Base-by-base conservation (phyloP, 768 basidiomycete genomes). In the Tylopilus balloui region DNA sequence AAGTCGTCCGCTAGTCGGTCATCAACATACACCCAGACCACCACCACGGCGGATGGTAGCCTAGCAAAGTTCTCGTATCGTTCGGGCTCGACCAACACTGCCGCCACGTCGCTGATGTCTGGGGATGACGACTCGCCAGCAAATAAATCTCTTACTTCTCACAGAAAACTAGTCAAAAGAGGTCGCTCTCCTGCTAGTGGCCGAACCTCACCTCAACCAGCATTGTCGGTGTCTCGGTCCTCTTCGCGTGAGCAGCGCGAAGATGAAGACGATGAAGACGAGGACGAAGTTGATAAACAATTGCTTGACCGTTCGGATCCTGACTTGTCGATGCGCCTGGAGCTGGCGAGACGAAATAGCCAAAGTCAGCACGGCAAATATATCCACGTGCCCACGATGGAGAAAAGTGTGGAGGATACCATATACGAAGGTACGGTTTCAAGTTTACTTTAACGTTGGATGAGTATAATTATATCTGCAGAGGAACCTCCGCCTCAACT, bases 281-380 rank as follows among this genome's bases (percentile, higher is more conserved):
- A 73, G 20, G 79, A 78, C 14, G 74, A 73, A 35, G 65, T 76
- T 19, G 67, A 68, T 14, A 68, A 71, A 8, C 65, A 73, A 44
- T 49, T 67, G 11, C 67, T 79, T 54, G 84, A 88, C 53, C 73
- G 78, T 42, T 88, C 85, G 14, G 89, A 92, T 60, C 77, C 78
- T 57, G 87, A 94, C 62, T 72, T 95, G 45, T 77, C 83, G 19
- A 74, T 80, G 71, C 83, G 86, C 41, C 69, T 96, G 44, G 89
- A 89, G 53, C 71, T 95, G 42, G 93, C 93, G 6, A 74, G 89
- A 51, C 78, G 79, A 56, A 96, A 96, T 63, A 91, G 90, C 63
- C 76, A 84, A 60, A 87, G 78, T 64, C 90, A 92, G 57, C 77
- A 79, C 50, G 76, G 73, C 15, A 76, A 77, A 41, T 62, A 65